These are phyloP conservation scores for Blastobotrys muscicola DNA, from an alignment of 805 yeast species.

Conservation along the genomic window DNA sequence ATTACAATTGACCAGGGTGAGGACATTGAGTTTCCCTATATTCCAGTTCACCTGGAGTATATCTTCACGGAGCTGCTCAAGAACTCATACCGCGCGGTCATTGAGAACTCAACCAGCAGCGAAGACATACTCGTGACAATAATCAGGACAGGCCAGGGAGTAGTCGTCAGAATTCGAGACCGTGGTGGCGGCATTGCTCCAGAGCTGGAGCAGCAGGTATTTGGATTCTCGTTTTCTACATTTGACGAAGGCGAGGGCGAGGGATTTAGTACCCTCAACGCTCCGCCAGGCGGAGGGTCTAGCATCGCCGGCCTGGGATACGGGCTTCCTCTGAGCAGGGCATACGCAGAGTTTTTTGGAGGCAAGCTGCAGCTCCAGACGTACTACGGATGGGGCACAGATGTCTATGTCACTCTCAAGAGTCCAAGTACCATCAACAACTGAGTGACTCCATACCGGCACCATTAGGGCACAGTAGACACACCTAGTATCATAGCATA, in stretches of 20 bases:
- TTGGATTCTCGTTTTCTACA: conserved; percentile 81
- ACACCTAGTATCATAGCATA: no score
- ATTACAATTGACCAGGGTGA: conserved; percentile 48
- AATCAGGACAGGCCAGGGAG: conserved; percentile 35
- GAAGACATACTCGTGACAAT: conserved; percentile 43
- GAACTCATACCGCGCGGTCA: conserved; percentile 80
- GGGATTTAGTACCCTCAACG: conserved; percentile 46
- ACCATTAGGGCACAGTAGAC: no score
- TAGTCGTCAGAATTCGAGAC: conserved; percentile 74
- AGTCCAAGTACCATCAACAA: no score
- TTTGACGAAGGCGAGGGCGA: conserved; percentile 52
- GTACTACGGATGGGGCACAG: conserved; percentile 71
- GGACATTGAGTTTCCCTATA: conserved; percentile 63
- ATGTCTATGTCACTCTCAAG: conserved; percentile 44
- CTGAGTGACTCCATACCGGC: no score
- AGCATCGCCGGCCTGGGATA: conserved; percentile 92
- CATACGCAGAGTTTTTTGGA: conserved; percentile 64
- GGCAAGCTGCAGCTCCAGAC: conserved; percentile 63
- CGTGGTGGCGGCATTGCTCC: conserved; percentile 84
- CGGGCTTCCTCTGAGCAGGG: conserved; percentile 78
- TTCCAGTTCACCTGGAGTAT: conserved; percentile 82
- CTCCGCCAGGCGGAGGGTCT: conserved; percentile 63
- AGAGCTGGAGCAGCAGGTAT: conserved; percentile 52
- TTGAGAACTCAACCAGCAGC: conserved; percentile 44
- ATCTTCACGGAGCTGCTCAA: conserved; percentile 78